Evolutionary conservation across 2,329 filamentous ascomycete species (phyloP).

Genomic region (Colletotrichum musae): DNA sequence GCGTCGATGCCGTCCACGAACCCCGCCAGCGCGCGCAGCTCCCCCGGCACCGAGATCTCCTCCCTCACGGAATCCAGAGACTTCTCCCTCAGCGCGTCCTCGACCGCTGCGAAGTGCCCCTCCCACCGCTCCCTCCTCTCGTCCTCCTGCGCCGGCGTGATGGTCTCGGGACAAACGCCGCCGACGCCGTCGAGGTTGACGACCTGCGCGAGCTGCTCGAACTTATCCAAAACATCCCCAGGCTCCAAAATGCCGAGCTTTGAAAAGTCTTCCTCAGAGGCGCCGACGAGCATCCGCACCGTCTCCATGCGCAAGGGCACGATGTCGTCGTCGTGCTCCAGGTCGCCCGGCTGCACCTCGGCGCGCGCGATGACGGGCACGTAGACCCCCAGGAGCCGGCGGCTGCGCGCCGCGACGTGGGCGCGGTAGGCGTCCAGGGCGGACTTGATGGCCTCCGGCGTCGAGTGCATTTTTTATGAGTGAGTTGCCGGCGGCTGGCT

Average conservation of each 20-base stretch:
- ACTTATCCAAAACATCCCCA: constrained; percentile 5
- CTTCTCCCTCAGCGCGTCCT: not conserved
- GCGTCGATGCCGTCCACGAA: not conserved
- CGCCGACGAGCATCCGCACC: not conserved
- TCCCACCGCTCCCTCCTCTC: not conserved
- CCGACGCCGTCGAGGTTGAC: constrained; percentile 4
- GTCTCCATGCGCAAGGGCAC: constrained; percentile 7
- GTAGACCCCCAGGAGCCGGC: constrained; percentile 13
- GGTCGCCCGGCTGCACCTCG: not conserved
- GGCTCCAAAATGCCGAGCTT: not conserved
- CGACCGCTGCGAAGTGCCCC: not conserved
- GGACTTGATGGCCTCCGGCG: constrained; percentile 4
- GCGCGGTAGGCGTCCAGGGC: constrained; percentile 9
- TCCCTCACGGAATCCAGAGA: constrained; percentile 11
- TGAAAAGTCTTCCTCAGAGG: not conserved
- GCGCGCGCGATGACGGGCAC: constrained; percentile 18
- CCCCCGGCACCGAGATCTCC: not conserved
- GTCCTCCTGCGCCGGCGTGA: not conserved
- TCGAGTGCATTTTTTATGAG: constrained; percentile 1
- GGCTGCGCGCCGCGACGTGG: constrained; percentile 13
- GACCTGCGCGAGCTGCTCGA: not conserved
- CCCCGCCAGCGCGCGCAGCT: not conserved
- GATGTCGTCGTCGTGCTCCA: constrained; percentile 2
- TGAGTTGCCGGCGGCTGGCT: too few species aligned
- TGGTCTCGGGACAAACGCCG: not conserved